Base-by-base conservation (phyloP, 2,329 filamentous ascomycete species). In the Fusarium mundagurra region DNA sequence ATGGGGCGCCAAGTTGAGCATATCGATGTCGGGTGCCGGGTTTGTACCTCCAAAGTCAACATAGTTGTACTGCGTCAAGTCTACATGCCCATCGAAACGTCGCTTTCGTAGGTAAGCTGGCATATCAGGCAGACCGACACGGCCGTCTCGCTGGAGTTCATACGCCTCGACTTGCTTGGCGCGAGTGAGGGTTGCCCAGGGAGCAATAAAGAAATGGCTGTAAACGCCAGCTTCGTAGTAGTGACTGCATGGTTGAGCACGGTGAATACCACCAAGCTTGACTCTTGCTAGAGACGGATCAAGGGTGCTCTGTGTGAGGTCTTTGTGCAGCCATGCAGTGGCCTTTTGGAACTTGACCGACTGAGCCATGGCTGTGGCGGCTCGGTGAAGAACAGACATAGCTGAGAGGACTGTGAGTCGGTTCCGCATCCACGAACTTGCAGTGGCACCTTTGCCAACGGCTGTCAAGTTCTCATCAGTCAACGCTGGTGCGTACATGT, bases 201-300 rank as follows among this genome's bases (percentile, higher is more conserved):
- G 74, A 10, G 79, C 78, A 17, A 79, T 63, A 20, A 81, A 81
- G 65, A 80, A 81, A 33, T 80, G 75, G 38, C 68, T 71, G 67
- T 80, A 78, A 6, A 76, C 74, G 14, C 77, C 80, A 39, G 77
- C 75, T 38, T 84, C 83, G 61, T 80, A 85, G 64, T 80, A 76
- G 67, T 85, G 83, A 55, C 82, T 84, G 66, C 80, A 83, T 2
- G 82, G 82, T 58, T 86, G 84, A 2, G 84, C 84, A 33, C 84
- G 81, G 64, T 85, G 82, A 65, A 86, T 84, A 16, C 84, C 83
- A 27, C 83, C 84, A 3, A 85, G 78, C 58, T 82, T 83, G 48
- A 83, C 72, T n/a, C 83, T 77, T 48, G 80, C 78, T 11, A 72
- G 73, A 31, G 72, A 69, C 8, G 72, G 72, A 58, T 78, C 73